phyloP scores from a whole-genome alignment of 2,329 filamentous ascomycete genomes.

The Sclerotinia trifoliorum region DNA sequence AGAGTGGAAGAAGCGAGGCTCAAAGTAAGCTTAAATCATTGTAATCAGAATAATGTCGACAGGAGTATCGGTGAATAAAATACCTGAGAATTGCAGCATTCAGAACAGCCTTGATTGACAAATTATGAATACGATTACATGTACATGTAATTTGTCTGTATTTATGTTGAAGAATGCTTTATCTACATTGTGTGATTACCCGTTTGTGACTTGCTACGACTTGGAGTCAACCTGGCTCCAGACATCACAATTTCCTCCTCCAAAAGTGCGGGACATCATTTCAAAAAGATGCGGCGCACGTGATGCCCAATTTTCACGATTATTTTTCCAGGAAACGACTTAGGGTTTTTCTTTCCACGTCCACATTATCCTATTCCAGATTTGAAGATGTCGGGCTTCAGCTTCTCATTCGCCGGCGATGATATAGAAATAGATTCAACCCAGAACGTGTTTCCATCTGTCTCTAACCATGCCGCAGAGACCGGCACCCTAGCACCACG shows the following conservation, averaged over 20 bases:
- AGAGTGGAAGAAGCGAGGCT: constrained; percentile 43
- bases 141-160: not conserved
- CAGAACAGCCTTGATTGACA: not conserved
- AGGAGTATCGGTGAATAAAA: not conserved
- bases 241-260: not conserved
- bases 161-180: not conserved
- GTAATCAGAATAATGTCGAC: constrained; percentile 5
- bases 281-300: not conserved
- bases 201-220: not conserved
- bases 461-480: constrained; percentile 38
- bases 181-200: not conserved
- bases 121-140: not conserved
- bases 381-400: constrained; percentile 31
- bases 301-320: constrained; percentile 11
- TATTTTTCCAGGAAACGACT: not conserved
- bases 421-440: constrained; percentile 52
- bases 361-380: not conserved
- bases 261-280: constrained; percentile 12
- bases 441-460: constrained; percentile 5
- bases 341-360: not conserved
- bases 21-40: constrained; percentile 36
- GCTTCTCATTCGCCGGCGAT: constrained; percentile 61
- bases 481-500: constrained; percentile 35
- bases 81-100: not conserved
- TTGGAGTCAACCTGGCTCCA: not conserved